Conservation (phyloP, 768 basidiomycete species). For the Gymnopilus dilepis region DNA sequence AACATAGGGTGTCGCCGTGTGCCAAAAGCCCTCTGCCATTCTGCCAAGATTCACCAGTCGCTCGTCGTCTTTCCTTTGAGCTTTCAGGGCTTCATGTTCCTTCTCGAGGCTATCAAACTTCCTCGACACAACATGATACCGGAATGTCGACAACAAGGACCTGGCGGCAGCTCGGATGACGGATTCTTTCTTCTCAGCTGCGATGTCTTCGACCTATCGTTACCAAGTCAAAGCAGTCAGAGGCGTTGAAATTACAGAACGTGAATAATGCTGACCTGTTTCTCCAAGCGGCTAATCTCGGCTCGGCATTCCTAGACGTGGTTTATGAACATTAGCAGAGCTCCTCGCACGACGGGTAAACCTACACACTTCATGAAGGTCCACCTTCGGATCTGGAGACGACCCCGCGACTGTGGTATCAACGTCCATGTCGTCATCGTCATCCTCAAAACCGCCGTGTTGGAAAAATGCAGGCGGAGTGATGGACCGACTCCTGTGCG, state of each 20-base stretch:
- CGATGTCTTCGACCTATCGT: not conserved
- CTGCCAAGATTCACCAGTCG: not conserved
- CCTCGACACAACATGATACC: not conserved
- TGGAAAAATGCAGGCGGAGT: not conserved
- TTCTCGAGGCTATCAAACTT: not conserved
- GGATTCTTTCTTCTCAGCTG: not conserved
- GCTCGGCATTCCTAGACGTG: not conserved
- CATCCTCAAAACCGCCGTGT: not conserved
- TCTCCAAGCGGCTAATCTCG: not conserved
- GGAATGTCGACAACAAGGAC: not conserved
- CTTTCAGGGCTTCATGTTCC: not conserved
- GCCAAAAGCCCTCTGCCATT: not conserved
- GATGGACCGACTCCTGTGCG: not conserved
- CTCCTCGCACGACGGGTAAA: too few relatives aligned
- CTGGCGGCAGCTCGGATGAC: too few relatives aligned
- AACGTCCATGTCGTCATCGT: slow-evolving; percentile 4
- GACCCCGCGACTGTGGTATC: not conserved
- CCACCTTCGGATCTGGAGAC: not conserved
- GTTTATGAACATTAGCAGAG: too few relatives aligned
- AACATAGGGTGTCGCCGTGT: not conserved
- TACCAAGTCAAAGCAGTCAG: not conserved
- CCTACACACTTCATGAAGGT: not conserved
- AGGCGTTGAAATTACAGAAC: not conserved
- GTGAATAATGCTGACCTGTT: not conserved
- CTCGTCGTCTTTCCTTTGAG: not conserved